phyloP scores from a whole-genome alignment of 2,329 filamentous ascomycete species.

The Pseudocercospora macadamiae region DNA sequence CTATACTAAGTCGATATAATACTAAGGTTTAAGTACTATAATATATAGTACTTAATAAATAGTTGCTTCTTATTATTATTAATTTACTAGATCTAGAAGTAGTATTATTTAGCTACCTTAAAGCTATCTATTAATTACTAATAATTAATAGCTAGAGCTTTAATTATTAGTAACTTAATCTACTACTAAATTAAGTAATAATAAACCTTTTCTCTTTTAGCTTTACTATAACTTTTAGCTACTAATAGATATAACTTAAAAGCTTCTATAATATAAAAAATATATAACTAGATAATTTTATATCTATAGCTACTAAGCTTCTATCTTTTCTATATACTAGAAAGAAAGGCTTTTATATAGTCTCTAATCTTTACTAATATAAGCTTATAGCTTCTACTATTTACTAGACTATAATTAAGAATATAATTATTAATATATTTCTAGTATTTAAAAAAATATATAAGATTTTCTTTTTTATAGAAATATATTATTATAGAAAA shows the following conservation, averaged over 20 bases:
- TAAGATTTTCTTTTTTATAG: background rate
- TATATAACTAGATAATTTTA: constrained; percentile 11
- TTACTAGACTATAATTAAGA: constrained; percentile 16
- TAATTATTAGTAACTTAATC: too few species aligned
- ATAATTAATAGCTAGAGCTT: too few species aligned
- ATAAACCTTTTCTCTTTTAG: too few species aligned
- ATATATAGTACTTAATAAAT: background rate
- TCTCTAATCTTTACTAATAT: too few species aligned
- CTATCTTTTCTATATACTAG: background rate
- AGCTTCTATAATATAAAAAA: background rate
- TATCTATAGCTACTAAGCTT: constrained; percentile 9
- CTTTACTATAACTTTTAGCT: background rate
- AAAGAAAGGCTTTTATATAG: constrained; percentile 24
- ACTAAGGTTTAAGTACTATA: background rate
- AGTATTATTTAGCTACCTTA: background rate
- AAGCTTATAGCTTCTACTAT: constrained; percentile 31
- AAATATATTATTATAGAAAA: background rate
- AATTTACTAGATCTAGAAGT: background rate
- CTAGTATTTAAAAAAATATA: constrained; percentile 20
- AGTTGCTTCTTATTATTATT: background rate
- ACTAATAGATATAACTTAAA: background rate
- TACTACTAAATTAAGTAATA: too few species aligned
- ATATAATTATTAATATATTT: constrained; percentile 6
- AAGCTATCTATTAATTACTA: too few species aligned
- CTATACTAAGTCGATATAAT: background rate